Evolutionary conservation across 768 basidiomycete species (phyloP), one percentile per base, ranked within the genome.

Genomic region (Hortiboletus campestris): DNA sequence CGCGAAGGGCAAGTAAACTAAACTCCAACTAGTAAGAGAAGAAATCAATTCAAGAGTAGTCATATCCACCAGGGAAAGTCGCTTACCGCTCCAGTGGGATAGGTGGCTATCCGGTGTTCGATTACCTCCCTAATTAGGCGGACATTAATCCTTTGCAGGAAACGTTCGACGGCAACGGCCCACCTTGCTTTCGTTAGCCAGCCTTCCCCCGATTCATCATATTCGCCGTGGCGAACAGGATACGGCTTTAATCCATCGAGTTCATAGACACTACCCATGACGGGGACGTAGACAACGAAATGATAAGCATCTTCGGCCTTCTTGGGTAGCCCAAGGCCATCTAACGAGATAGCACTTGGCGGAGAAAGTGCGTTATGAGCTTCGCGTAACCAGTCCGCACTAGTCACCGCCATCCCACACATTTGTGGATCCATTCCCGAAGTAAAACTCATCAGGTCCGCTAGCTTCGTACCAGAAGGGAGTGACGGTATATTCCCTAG

Each of bases 351-450:
- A 1, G 91, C 84, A 55, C 82, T 88, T 14, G 94, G 93, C 36
- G 94, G 91, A 12, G 95, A 93, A 62, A 98, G 86, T 17, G 91
- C 83, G 67, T 99, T 99, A 70, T 99, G 96, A 16, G 91, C 88
- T 62, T 88, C 84, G 34, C 88, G 76, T 49, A 90, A 76, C 84
- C 87, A 91, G 67, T 89, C 86, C 38, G 88, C 80, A 59, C 88
- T 90, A 17, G 89, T 91, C 50, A 94, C 81, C 17, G 84, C 86
- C 71, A 92, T 79, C 32, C 91, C 91, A 55, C 89, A 84, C 55
- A 81, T 91, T 68, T 91, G 87, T 9, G 94, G 82, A 66, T 94
- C 94, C 88, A 98, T 89, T 20, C 86, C 93, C 17, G 77, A 73
- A 2, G 90, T 87, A 66, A 98, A 98, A 43, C 76, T 81, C 59